Evolutionary conservation across 768 basidiomycete species (phyloP), one percentile per base, ranked within the genome.

Genomic region (Agaricus blazei): DNA sequence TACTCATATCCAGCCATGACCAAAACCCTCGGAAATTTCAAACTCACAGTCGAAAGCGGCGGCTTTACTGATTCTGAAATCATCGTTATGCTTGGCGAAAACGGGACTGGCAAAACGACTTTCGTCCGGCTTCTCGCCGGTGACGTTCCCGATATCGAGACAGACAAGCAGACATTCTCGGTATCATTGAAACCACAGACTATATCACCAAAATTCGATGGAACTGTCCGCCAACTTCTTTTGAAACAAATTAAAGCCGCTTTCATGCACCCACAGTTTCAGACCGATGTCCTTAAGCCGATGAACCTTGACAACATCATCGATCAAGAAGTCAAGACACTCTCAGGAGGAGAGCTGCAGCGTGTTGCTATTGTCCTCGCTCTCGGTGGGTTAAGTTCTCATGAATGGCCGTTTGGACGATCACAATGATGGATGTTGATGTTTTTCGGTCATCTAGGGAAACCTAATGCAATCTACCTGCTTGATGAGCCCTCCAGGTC

Each of bases 241-340:
- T 66, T 99, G 49, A 98, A 97, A 76, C 85, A 88, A 71, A 97
- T 98, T 75, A 95, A 96, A 73, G 78, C 82, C 23, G 84, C 93
- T 29, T 98, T 97, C 74, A 96, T 98, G 94, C 94, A 97, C 69
- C 89, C 95, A n/a, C 97, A 98, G 71, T 99, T 99, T 88, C 91
- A 96, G 70, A 90, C 90, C 41, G 97, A 98, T 67, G 97, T 98
- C 44, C 73, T 98, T 59, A 98, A 98, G 74, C 96, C 96, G 26
- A 98, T 99, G 96, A 91, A 74, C 67, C 70, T 99, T 64, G 97
- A 99, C 41, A 81, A 84, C 54, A 87, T 99, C 59, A 86, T 99
- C 76, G 97, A 99, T 69, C 95, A 99, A 72, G 93, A 98, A 37
- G 97, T 99, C 23, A 93, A 93, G 77, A 98, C 96, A 24, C 73